phyloP scores from a whole-genome alignment of 371 early-diverging fungal genomes.

The Encephalitozoon romaleae region DNA sequence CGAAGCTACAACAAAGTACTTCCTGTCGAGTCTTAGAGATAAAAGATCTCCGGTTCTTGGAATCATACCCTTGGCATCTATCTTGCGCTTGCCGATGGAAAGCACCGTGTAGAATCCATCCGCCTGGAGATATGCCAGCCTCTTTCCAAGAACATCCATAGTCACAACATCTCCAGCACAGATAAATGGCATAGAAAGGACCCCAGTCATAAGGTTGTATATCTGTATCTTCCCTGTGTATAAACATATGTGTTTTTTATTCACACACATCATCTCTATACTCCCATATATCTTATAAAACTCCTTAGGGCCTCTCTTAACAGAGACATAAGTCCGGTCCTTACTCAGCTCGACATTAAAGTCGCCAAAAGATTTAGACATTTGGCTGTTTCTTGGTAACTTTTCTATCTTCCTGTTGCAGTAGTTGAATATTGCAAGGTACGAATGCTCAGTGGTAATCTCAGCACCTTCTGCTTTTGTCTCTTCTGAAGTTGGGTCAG shows the following conservation, averaged over 20 bases:
- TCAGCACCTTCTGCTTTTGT: neutral
- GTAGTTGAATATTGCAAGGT: slow-evolving; percentile 34
- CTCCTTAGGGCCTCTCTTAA: slow-evolving; percentile 29
- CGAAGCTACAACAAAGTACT: slow-evolving; percentile 48
- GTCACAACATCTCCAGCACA: slow-evolving; percentile 23
- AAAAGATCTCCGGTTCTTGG: neutral
- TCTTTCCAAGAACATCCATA: slow-evolving; percentile 37
- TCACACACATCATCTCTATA: slow-evolving; percentile 31
- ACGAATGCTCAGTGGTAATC: neutral
- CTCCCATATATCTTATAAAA: slow-evolving; percentile 40
- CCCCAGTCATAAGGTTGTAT: slow-evolving; percentile 48
- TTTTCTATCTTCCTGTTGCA: neutral
- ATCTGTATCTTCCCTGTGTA: slow-evolving; percentile 29
- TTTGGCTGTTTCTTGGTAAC: neutral
- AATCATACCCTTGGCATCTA: neutral
- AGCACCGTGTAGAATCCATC: slow-evolving; percentile 42
- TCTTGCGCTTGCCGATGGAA: slow-evolving; percentile 17
- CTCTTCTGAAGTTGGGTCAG: neutral
- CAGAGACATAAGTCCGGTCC: slow-evolving; percentile 12
- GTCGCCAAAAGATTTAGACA: slow-evolving; percentile 10
- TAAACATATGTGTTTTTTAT: slow-evolving; percentile 27
- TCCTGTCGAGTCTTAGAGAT: slow-evolving; percentile 29
- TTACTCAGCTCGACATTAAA: slow-evolving; percentile 30
- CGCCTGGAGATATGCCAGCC: slow-evolving; percentile 34
- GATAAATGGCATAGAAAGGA: slow-evolving; percentile 50